Base-by-base conservation (phyloP, 176 grass and related monocot genomes). In the Luzula sylvatica region DNA sequence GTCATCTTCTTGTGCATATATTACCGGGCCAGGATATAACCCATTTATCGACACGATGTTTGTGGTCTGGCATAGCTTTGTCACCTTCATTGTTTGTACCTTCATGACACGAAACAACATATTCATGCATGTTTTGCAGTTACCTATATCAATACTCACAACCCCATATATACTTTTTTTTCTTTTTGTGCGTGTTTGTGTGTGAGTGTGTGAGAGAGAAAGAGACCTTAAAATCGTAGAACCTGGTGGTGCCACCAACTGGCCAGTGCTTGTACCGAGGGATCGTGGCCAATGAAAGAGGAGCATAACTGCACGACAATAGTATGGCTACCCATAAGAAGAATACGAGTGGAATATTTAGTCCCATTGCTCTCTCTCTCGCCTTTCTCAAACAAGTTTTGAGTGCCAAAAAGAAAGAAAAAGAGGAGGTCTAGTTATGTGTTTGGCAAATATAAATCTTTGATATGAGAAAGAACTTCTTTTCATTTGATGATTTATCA, bases 1-100 rank as follows among this genome's bases (percentile, higher is more conserved):
- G 51, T 84, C 84, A 0, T 67, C 84, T 70, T 88, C 84, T 65
- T 75, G 65, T 8, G 74, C 78, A 28, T 83, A 79, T 0, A 88
- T 42, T 8, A 59, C 67, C 3, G 79, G 79, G 7, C 79, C 85
- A 0, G 85, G 79, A 69, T 79, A 83, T 27, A 51, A 11, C 19
- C 75, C 75, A 7, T 83, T 83, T 20, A 83, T 68, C 4, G 85
- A 82, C 30, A 76, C 71, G 51, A 88, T 73, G 23, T 62, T 47
- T 60, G 81, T 83, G 71, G 66, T 72, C 3, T 63, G 58, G 75
- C 84, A 88, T 23, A 88, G 70, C 22, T 48, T 68, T 25, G 66
- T 79, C 59, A 73, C 21, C 8, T 76, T 78, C 38, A 40, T 72
- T 67, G 19, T 66, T 30, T 79, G 75, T 23, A 88, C 71, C 85